phyloP scores from a whole-genome alignment of 2,329 filamentous ascomycete species.

The Cordyceps tenuipes region DNA sequence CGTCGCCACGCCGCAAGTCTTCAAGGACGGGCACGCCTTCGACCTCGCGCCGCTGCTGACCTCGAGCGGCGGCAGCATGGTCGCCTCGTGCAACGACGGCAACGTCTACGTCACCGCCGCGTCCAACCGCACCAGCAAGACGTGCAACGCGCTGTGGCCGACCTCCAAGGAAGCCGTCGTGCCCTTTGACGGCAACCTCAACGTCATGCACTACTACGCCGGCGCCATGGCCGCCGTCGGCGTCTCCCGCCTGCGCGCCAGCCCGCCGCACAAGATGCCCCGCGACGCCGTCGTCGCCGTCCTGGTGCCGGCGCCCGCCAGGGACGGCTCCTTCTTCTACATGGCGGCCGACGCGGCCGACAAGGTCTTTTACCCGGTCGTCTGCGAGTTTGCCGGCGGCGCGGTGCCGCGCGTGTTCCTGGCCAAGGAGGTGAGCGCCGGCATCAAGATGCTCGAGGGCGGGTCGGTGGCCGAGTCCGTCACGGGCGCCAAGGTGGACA shows the following conservation, averaged over 20 bases:
- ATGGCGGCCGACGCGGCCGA: constrained; percentile 16
- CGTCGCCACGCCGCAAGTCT: constrained; percentile 1
- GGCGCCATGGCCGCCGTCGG: constrained; percentile 24
- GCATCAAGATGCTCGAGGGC: constrained; percentile 18
- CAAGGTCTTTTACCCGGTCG: constrained; percentile 20
- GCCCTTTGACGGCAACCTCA: constrained; percentile 17
- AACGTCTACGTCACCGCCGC: constrained; percentile 24
- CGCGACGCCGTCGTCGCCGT: constrained; percentile 15
- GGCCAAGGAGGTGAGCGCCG: constrained; percentile 18
- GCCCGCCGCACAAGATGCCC: constrained; percentile 15
- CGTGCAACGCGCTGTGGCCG: constrained; percentile 20
- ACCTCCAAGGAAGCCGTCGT: constrained; percentile 14
- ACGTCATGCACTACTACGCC: constrained; percentile 27
- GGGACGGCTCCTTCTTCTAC: constrained; percentile 15
- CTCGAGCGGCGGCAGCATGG: constrained; percentile 14
- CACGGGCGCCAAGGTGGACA: constrained; percentile 20
- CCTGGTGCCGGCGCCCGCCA: constrained; percentile 12
- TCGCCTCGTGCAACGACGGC: constrained; percentile 26
- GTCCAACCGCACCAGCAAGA: constrained; percentile 14
- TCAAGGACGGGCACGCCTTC: constrained; percentile 16
- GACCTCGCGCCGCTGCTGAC: constrained; percentile 18
- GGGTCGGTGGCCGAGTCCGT: constrained; percentile 18
- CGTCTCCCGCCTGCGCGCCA: constrained; percentile 23
- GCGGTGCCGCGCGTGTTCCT: constrained; percentile 21
- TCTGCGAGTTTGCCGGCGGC: constrained; percentile 21